Evolutionary conservation across 2,329 filamentous ascomycete species (phyloP), one percentile per base, ranked within the genome.

Genomic region (Domatiomyces globalis): DNA sequence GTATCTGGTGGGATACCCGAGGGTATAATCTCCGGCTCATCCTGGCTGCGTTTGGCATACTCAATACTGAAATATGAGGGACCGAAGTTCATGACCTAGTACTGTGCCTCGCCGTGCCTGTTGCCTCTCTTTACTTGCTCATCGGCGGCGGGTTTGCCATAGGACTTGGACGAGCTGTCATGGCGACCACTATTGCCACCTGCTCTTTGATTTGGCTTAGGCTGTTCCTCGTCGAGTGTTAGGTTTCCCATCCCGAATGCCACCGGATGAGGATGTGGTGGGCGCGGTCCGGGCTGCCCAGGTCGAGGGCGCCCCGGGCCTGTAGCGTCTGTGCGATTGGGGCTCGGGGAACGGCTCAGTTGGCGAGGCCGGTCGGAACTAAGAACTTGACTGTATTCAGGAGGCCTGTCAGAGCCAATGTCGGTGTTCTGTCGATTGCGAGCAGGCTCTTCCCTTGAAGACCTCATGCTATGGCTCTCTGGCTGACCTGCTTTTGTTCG

Each of bases 401-500:
- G 33, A 39, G 33, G 33, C 12, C 15, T 39, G 33, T 39, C 33
- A 39, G 33, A 15, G 33, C 33, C 33, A 39, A 39, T 15, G 15
- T 15, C 33, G 10, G 12, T 10, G 12, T 39, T 39, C 9, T 39
- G 22, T 25, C 22, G 22, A 25, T 3, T 39, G 10, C 33, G 33
- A 15, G 10, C 8, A 10, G 33, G 15, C n/a, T 27, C 19, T 20
- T 45, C 22, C 43, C 19, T 45, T 45, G 43, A 4, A 5, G 43
- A 45, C 17, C 43, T 45, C n/a, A n/a, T n/a, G 7, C 15, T 10
- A 10, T 45, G n/a, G n/a, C 22, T 45, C 5, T 45, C 45, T 18
- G 45, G 25, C n/a, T 45, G 43, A 12, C 15, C 33, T 45, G 17
- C 20, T 47, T 48, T 49, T 45, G 36, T 50, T 27, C 43, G 49